Conservation (phyloP, 2,329 filamentous ascomycete genomes). For the Ceratocystiopsis brevicomis region DNA sequence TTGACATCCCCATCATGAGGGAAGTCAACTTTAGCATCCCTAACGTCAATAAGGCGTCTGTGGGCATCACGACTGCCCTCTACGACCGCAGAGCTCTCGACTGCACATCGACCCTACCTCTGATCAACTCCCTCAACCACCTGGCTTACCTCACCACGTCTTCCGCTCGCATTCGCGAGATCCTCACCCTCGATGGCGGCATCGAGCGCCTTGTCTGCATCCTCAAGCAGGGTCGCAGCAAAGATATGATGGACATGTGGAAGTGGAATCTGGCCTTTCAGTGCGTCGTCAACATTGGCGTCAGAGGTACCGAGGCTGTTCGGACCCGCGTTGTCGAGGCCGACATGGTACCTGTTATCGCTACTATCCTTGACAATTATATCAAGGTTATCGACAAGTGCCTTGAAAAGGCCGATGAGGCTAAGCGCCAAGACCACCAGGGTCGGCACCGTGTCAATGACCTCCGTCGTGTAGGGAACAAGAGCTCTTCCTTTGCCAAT, state of each 20-base stretch:
- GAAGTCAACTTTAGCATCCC: conserved; percentile 99
- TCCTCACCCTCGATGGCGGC: conserved; percentile 94
- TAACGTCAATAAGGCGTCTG: conserved; percentile 95
- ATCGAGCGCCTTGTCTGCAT: conserved; percentile 95
- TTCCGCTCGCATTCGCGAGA: conserved; percentile 90
- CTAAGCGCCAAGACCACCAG: conserved; percentile 46
- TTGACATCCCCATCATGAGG: conserved; percentile 44
- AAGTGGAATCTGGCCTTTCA: conserved; percentile 99
- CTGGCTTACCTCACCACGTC: conserved; percentile 96
- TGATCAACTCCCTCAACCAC: conserved; percentile 98
- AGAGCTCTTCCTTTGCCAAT: conserved; percentile 34
- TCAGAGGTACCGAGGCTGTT: conserved; percentile 84
- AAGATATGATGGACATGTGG: conserved; percentile 99
- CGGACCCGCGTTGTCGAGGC: conserved; percentile 91
- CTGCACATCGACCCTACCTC: conserved; percentile 88
- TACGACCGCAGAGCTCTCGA: conserved; percentile 95
- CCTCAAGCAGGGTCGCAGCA: conserved; percentile 88
- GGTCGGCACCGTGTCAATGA: conserved; percentile 31
- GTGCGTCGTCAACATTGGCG: conserved; percentile 96
- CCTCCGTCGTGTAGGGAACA: conserved; percentile 25
- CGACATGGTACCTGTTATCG: conserved; percentile 97
- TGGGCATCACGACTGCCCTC: conserved; percentile 88
- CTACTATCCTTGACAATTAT: conserved; percentile 95
- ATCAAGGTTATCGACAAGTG: conserved; percentile 90
- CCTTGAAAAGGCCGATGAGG: conserved; percentile 68